Base-by-base conservation (phyloP, 768 basidiomycete species). In the Suillus discolor region DNA sequence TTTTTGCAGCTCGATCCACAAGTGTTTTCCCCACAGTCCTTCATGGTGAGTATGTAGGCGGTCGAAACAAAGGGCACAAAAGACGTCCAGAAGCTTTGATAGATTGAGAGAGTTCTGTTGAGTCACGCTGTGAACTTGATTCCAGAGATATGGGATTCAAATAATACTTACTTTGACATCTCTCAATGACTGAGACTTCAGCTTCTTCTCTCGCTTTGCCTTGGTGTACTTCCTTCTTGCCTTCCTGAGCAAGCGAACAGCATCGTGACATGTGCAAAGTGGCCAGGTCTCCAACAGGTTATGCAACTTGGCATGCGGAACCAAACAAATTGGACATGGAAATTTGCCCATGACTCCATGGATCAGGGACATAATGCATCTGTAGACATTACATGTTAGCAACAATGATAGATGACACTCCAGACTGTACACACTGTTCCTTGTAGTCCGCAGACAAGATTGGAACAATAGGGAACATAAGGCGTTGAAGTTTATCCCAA, bases 271-370 rank as follows among this genome's bases (percentile, higher is more conserved):
- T 8, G 65, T 61, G n/a, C 59, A 23, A 25, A 31, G 44, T 23
- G 36, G 36, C 25, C 54, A 65, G 12, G n/a, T 28, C 9, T 20
- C 25, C n/a, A 38, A 28, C 4, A 76, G 65, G 62, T 75, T 65
- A 8, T 67, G 62, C 5, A 71, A 73, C 9, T 76, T 62, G 0
- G 73, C 70, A 0, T 63, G 57, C 4, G 76, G 76, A 15, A 80
- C 78, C 2, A 77, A 67, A 65, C 80, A 82, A 1, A 79, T 67
- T 4, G 79, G 79, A 62, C 80, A 81, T 9, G 79, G 80, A 64
- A 64, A 75, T 6, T 62, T 47, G 25, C 69, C 68, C 23, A 61
- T 65, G 4, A 68, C 28, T 1, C 79, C 79, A 18, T 74, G 71
- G 23, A 75, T 78, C 1, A 79, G 65, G 6, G 79, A 69, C 76